Conservation (phyloP, 306 rosid genomes). For the Mimosa bimucronata region DNA sequence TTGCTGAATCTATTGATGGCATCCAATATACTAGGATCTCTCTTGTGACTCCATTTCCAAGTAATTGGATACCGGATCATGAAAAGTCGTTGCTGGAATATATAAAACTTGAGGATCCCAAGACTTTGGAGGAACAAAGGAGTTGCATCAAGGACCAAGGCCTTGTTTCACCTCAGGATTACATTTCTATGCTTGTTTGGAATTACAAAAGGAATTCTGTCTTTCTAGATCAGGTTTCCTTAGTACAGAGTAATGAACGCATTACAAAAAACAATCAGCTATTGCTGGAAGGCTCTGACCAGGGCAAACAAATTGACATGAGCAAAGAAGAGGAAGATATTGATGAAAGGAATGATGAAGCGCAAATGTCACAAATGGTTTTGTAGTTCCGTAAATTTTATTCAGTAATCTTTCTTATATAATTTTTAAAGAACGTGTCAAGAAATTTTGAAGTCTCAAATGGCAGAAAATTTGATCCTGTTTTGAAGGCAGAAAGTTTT, state of each 20-base stretch:
- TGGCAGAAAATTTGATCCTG: neutral
- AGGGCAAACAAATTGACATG: constrained; percentile 40
- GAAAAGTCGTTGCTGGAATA: constrained; percentile 85
- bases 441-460: constrained; percentile 1
- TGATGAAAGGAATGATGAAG: constrained; percentile 45
- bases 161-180: constrained; percentile 90
- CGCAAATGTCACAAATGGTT: constrained; percentile 48
- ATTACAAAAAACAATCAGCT: constrained; percentile 38
- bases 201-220: constrained; percentile 80
- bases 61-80: constrained; percentile 89
- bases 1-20: constrained; percentile 91
- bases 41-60: constrained; percentile 78
- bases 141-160: constrained; percentile 71
- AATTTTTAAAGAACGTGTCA: constrained; percentile 1
- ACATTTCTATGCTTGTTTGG: constrained; percentile 97
- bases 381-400: constrained; percentile 31
- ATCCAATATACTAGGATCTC: constrained; percentile 92
- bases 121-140: constrained; percentile 73
- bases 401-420: neutral
- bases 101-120: constrained; percentile 80
- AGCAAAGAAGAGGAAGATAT: constrained; percentile 48
- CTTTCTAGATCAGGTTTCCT: constrained; percentile 59
- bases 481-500: neutral
- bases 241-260: constrained; percentile 37
- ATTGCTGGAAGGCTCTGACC: constrained; percentile 49